phyloP scores from a whole-genome alignment of 768 basidiomycete genomes.

The Phylloporus sp. region DNA sequence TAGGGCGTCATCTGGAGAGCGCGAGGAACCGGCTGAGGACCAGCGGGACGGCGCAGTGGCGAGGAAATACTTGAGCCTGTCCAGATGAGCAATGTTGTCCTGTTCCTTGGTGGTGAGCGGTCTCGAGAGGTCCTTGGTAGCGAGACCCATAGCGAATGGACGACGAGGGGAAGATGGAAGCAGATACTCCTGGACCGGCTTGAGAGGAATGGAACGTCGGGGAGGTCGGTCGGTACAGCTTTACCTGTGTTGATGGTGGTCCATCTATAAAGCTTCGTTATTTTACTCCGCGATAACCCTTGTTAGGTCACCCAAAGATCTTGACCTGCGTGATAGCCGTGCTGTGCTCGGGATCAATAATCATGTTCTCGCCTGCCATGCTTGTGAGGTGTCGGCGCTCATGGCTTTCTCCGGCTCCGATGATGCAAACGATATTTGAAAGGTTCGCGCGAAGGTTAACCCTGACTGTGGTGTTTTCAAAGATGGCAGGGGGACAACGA shows the following conservation, averaged over 20 bases:
- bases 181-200: neutral
- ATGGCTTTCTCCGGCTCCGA: slow-evolving; percentile 24
- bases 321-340: slow-evolving; percentile 30
- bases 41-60: slow-evolving; percentile 79
- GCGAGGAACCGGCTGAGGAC: slow-evolving; percentile 38
- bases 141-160: slow-evolving; percentile 24
- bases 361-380: slow-evolving; percentile 24
- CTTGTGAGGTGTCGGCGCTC: slow-evolving; percentile 29
- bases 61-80: slow-evolving; percentile 84
- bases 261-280: slow-evolving; percentile 25
- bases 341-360: slow-evolving; percentile 26
- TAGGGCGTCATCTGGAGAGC: slow-evolving; percentile 14
- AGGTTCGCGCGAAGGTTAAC: slow-evolving; percentile 23
- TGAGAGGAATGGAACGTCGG: slow-evolving; percentile 12
- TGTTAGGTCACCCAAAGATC: slow-evolving; percentile 20
- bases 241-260: slow-evolving; percentile 15
- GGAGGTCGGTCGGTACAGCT: slow-evolving; percentile 14
- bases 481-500: neutral
- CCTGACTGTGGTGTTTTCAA: slow-evolving; percentile 8
- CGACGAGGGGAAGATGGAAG: slow-evolving; percentile 8
- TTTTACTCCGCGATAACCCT: slow-evolving; percentile 25
- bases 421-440: slow-evolving; percentile 5
- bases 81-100: slow-evolving; percentile 67
- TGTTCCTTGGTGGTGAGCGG: slow-evolving; percentile 60
- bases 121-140: slow-evolving; percentile 31